Evolutionary conservation across 1,139 yeast species (phyloP).

Genomic region (Geotrichum klebahnii): DNA sequence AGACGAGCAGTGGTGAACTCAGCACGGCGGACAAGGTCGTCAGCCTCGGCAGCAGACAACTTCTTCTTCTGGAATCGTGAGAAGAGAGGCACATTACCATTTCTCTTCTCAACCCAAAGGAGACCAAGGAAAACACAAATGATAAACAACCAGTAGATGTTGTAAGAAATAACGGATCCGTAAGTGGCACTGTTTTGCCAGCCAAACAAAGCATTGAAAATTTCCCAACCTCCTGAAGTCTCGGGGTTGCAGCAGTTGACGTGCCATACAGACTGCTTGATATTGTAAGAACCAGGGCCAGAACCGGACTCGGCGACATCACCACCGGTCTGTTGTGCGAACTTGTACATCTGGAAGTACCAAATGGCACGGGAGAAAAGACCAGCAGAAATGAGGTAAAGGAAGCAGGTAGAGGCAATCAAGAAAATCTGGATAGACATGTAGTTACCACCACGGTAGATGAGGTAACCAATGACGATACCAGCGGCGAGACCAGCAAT

Average conservation of each 20-base stretch:
- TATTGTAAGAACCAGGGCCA: slow-evolving; percentile 93
- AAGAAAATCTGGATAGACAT: slow-evolving; percentile 77
- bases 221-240: slow-evolving; percentile 88
- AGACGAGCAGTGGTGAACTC: slow-evolving; percentile 28
- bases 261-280: slow-evolving; percentile 80
- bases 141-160: slow-evolving; percentile 68
- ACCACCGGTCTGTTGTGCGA: slow-evolving; percentile 67
- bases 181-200: slow-evolving; percentile 96
- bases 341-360: slow-evolving; percentile 74
- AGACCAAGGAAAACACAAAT: slow-evolving; percentile 50
- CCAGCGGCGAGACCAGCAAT: slow-evolving; percentile 68
- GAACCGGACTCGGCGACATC: slow-evolving; percentile 86
- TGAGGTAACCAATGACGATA: slow-evolving; percentile 54
- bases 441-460: slow-evolving; percentile 76
- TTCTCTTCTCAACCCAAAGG: slow-evolving; percentile 54
- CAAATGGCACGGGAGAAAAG: slow-evolving; percentile 85
- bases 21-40: slow-evolving; percentile 35
- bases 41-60: slow-evolving; percentile 32
- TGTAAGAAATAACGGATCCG: slow-evolving; percentile 80
- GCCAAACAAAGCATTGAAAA: slow-evolving; percentile 84
- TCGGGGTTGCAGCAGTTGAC: slow-evolving; percentile 94
- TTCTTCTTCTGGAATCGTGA: slow-evolving; percentile 29
- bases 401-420: slow-evolving; percentile 76
- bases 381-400: slow-evolving; percentile 85
- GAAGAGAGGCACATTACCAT: slow-evolving; percentile 35